phyloP scores from a whole-genome alignment of 495 filamentous ascomycete species.

The Podospora tetraspora region DNA sequence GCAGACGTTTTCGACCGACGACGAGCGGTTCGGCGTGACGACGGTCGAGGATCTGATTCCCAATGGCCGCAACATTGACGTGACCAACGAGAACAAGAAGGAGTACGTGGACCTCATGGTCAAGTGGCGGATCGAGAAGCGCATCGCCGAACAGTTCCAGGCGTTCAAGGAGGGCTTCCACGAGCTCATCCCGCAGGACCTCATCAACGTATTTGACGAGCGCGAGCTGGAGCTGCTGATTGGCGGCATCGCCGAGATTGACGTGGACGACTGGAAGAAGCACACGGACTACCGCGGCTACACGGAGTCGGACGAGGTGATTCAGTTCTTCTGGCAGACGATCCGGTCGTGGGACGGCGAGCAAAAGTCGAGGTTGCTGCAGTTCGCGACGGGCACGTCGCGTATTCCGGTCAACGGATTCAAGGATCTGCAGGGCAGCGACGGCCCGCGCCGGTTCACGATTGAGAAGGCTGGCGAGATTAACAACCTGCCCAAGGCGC shows the following conservation, averaged over 20 bases:
- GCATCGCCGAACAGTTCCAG: slow-evolving; percentile 95
- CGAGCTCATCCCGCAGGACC: slow-evolving; percentile 90
- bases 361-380: slow-evolving; percentile 91
- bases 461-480: slow-evolving; percentile 96
- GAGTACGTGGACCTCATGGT: slow-evolving; percentile 95
- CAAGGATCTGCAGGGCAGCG: slow-evolving; percentile 97
- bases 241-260: slow-evolving; percentile 98
- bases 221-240: slow-evolving; percentile 94
- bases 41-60: slow-evolving; percentile 90
- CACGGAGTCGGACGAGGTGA: slow-evolving; percentile 93
- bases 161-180: slow-evolving; percentile 97
- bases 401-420: slow-evolving; percentile 99
- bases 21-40: slow-evolving; percentile 94
- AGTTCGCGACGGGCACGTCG: slow-evolving; percentile 96
- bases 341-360: slow-evolving; percentile 95
- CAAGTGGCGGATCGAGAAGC: slow-evolving; percentile 98
- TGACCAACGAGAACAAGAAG: slow-evolving; percentile 95
- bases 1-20: slow-evolving; percentile 90
- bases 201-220: slow-evolving; percentile 98
- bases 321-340: slow-evolving; percentile 98
- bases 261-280: slow-evolving; percentile 99
- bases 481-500: slow-evolving; percentile 85
- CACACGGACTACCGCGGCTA: slow-evolving; percentile 99
- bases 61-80: slow-evolving; percentile 81
- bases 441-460: slow-evolving; percentile 91